Base-by-base conservation (phyloP, 2,329 filamentous ascomycete genomes). In the Alternaria conjuncta region DNA sequence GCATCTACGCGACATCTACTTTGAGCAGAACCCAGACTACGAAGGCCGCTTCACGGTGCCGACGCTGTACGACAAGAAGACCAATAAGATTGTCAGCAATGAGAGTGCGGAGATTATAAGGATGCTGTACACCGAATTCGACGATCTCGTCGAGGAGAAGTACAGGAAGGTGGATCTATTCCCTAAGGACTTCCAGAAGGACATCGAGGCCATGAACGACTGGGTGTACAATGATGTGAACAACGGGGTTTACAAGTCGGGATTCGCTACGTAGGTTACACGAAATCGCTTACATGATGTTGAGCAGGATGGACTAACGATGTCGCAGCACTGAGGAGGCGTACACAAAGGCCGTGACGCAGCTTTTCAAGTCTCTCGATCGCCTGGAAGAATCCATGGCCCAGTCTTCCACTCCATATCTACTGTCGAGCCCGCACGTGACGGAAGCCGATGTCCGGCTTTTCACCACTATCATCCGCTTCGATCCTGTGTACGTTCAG, bases 91-190 rank as follows among this genome's bases (percentile, higher is more conserved):
- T 75, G 94, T 97, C 66, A 96, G 87, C 87, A 97, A 97, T 71
- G 94, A 97, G 86, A 93, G 91, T 80, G 90, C 90, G 70, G 94
- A 97, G 83, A 97, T 97, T 78, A 89, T 97, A 78, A 90, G 94
- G 76, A 97, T 97, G 92, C 84, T 97, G 65, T 92, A 92, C 77
- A 86, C 86, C 45, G 92, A 89, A 79, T 98, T 98, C 77, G 90
- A 98, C 61, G 75, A 81, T 43, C 51, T 85, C 23, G 69, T 86
- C n/a, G 79, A 80, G 2, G 80, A 81, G 7, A 76, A 84, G 68
- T 81, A 82, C 71, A 81, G 78, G 64, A 74, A 77, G 1, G 55
- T 85, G 1, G 83, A 84, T 54, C 74, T 85, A 6, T 78, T 84
- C 32, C 84, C 84, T 0, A 71, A 81, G 62, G 75, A 82, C 7